Conservation (phyloP, 2,329 filamentous ascomycete genomes). For the Zasmidium citrigriseum region DNA sequence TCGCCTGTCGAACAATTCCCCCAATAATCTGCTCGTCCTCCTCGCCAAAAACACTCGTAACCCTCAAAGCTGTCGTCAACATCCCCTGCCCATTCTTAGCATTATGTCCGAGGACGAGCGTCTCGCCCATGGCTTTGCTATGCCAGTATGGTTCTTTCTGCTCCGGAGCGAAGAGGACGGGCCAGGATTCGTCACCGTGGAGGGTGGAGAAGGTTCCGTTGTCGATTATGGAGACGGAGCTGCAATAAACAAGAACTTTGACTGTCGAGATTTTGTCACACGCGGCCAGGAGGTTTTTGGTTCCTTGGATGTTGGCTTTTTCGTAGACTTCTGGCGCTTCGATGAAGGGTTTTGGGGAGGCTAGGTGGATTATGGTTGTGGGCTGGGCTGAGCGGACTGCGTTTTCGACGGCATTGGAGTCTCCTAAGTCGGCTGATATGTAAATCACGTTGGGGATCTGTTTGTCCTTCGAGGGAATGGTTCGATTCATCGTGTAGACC, state of each 20-base stretch:
- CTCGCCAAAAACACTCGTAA: background rate
- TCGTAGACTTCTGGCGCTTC: background rate
- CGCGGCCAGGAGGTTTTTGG: background rate
- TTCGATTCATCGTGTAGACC: background rate
- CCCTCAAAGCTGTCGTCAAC: background rate
- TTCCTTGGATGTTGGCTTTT: background rate
- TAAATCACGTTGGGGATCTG: background rate
- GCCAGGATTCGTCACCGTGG: background rate
- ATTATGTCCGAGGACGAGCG: background rate
- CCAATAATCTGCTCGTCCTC: background rate
- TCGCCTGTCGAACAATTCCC: background rate
- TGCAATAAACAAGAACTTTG: background rate
- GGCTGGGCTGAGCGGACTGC: background rate
- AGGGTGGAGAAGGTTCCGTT: background rate
- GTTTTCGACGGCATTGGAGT: background rate
- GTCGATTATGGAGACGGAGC: background rate
- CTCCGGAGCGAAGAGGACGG: background rate
- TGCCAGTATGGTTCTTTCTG: background rate
- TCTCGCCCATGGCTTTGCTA: background rate
- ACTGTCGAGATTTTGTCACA: background rate
- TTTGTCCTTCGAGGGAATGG: background rate
- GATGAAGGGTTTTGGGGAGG: background rate
- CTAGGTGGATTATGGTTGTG: background rate
- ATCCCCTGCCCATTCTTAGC: background rate
- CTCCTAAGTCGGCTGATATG: background rate